Base-by-base conservation (phyloP, 805 yeast species). In the Candida verbasci region DNA sequence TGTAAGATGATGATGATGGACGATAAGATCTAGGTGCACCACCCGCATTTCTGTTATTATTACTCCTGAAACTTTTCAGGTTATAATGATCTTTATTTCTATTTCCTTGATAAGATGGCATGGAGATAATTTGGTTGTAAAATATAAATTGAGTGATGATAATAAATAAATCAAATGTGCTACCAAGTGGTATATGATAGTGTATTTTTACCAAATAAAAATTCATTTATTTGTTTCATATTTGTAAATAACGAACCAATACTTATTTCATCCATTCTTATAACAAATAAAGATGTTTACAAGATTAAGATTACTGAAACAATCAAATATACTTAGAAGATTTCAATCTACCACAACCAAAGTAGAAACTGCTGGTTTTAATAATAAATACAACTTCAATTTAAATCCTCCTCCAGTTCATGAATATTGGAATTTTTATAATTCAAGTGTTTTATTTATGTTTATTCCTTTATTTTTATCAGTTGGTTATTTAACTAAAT, bases 331-430 rank as follows among this genome's bases (percentile, higher is more conserved):
- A 38, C 50, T 42, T 46, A 58, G 49, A 45, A 52, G 68, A 46
- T 53, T 56, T 40, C 61, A 62, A 47, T 39, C 35, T 17, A 38
- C 48, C n/a, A n/a, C n/a, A n/a, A n/a, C n/a, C n/a, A n/a, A n/a
- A n/a, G n/a, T n/a, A n/a, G n/a, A n/a, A n/a, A n/a, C n/a, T n/a
- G n/a, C n/a, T n/a, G n/a, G n/a, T n/a, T 67, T 67, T 58, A 61
- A 50, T 50, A 67, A 67, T 56, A 67, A 65, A 40, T 48, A 55
- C 52, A 58, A 62, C 50, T 67, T 67, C 53, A 58, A 67, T 52
- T 58, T 55, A 41, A 53, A 53, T 39, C 72, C 72, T 24, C 73
- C 73, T 27, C 72, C 65, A 34, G 66, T 63, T 34, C 73, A 67
- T 45, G 61, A 58, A 43, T 67, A 67, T 55, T 67, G 73, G 73